These are phyloP conservation scores for Blastobotrys serpentis DNA, from an alignment of 1,139 yeast species.

Conservation along the genomic window DNA sequence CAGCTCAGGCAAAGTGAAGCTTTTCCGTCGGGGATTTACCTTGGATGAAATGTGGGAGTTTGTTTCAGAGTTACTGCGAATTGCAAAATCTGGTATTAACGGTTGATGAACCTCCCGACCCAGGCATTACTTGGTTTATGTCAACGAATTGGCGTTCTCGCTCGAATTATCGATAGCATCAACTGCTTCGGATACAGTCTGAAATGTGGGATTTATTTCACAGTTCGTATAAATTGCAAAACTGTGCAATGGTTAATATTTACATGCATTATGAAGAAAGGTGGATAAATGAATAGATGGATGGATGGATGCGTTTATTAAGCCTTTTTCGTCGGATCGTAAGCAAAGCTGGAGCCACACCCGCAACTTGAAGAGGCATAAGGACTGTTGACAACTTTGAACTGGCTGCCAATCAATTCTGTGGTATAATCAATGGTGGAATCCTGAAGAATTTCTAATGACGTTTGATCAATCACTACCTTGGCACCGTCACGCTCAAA, in stretches of 20 bases:
- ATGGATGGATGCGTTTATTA: not conserved
- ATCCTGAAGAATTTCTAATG: slow-evolving; percentile 79
- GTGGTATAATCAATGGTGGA: slow-evolving; percentile 86
- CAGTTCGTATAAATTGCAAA: too few species aligned
- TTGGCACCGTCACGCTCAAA: slow-evolving; percentile 70
- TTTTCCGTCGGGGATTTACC: slow-evolving; percentile 18
- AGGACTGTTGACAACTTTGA: slow-evolving; percentile 87
- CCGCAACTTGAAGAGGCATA: slow-evolving; percentile 93
- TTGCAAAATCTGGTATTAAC: slow-evolving; percentile 1
- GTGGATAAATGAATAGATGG: too few species aligned
- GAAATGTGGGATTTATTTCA: too few species aligned
- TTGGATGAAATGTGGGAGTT: slow-evolving; percentile 14
- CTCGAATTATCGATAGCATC: too few species aligned
- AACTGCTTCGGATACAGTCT: too few species aligned
- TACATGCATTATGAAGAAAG: not conserved
- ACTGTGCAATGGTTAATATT: slow-evolving; percentile 7
- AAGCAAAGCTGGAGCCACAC: slow-evolving; percentile 92
- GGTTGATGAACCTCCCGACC: too few species aligned
- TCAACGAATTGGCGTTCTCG: not conserved
- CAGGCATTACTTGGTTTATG: too few species aligned
- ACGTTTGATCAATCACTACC: slow-evolving; percentile 74
- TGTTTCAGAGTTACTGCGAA: slow-evolving; percentile 11
- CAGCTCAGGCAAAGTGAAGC: slow-evolving; percentile 24
- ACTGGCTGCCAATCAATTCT: slow-evolving; percentile 92
- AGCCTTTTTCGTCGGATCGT: slow-evolving; percentile 64